Base-by-base conservation (phyloP, 202 grass and related monocot species). In the Schoenoplectus tabernaemontani region DNA sequence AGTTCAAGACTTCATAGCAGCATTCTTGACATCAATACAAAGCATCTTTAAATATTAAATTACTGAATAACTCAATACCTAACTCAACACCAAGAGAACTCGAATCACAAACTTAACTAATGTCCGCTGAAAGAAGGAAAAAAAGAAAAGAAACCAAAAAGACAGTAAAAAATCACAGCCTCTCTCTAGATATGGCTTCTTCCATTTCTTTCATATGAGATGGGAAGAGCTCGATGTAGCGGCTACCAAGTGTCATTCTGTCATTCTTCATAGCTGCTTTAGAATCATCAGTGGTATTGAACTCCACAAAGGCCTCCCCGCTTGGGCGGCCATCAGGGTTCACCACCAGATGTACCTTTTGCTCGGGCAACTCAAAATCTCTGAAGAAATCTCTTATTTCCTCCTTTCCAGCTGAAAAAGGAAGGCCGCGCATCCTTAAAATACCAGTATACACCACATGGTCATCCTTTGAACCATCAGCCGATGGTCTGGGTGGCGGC, bases 231-330 rank as follows among this genome's bases (percentile, higher is more conserved):
- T 87, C 85, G 11, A 87, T 78, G 16, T 87, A 87, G 34, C 81
- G 82, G 20, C 73, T 83, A 1, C 85, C 85, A 11, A 87, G 82
- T 74, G 85, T 83, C 85, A 87, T 87, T 36, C 82, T 87, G 43
- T 87, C 85, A 60, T 75, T 87, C 56, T 51, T 64, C 85, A 87
- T 87, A 2, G 81, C 85, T 13, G 22, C 70, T 62, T 64, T 84
- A 54, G 85, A 78, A 44, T 76, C 58, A n/a, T 87, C 85, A 2
- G 20, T 33, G 1, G 28, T 76, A 1, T 47, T 51, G 22, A 87
- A 87, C 85, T 80, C 81, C 66, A 83, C 85, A 60, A 80, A 81
- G 30, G 85, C 85, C 59, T 87, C 85, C 16, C 85, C 85, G 0
- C 81, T 84, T 11, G 81, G 39, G 39, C 82, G 78, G n/a, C 85